Evolutionary conservation across 257 asterid species (phyloP).

Genomic region (Thymus quinquecostatus): DNA sequence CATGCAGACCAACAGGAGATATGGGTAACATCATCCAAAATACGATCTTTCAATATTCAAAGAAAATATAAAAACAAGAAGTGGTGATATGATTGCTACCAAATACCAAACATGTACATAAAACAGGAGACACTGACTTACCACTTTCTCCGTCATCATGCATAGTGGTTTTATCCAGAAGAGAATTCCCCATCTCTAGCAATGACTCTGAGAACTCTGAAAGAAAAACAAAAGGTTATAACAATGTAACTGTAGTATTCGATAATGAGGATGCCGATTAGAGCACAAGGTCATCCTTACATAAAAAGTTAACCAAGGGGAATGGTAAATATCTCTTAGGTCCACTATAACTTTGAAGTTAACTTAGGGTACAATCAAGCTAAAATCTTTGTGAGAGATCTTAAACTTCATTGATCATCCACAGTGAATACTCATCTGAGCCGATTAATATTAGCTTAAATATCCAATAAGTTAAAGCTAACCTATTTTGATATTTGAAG

Average conservation of each 20-base stretch:
- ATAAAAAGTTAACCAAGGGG: slow-evolving; percentile 3
- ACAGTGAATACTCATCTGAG: slow-evolving; percentile 14
- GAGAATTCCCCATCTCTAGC: slow-evolving; percentile 91
- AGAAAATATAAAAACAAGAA: background rate
- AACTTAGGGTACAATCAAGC: slow-evolving; percentile 4
- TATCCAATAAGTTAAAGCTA: slow-evolving; percentile 2
- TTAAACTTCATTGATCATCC: slow-evolving; percentile 19
- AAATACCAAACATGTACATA: slow-evolving; percentile 1
- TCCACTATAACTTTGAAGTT: background rate
- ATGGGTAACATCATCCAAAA: background rate
- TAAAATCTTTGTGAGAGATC: slow-evolving; percentile 20
- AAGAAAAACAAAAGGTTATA: slow-evolving; percentile 28
- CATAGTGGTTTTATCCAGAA: slow-evolving; percentile 76
- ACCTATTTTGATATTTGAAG: slow-evolving; percentile 8
- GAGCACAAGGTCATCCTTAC: background rate
- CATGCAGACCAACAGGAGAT: slow-evolving; percentile 15
- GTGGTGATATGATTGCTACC: slow-evolving; percentile 2
- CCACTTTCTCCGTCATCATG: slow-evolving; percentile 75
- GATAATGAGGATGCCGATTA: slow-evolving; percentile 1
- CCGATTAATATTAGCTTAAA: slow-evolving; percentile 22
- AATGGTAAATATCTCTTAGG: slow-evolving; percentile 19
- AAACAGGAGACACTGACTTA: slow-evolving; percentile 39
- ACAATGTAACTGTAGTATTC: slow-evolving; percentile 18
- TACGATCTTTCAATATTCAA: background rate
- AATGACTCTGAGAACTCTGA: slow-evolving; percentile 95